A percentile compares a stretch with the other conserved stretches of the same genome.
phyloP scores from a whole-genome alignment of 208 protist species.

The Trypanosomatidae sp. region DNA sequence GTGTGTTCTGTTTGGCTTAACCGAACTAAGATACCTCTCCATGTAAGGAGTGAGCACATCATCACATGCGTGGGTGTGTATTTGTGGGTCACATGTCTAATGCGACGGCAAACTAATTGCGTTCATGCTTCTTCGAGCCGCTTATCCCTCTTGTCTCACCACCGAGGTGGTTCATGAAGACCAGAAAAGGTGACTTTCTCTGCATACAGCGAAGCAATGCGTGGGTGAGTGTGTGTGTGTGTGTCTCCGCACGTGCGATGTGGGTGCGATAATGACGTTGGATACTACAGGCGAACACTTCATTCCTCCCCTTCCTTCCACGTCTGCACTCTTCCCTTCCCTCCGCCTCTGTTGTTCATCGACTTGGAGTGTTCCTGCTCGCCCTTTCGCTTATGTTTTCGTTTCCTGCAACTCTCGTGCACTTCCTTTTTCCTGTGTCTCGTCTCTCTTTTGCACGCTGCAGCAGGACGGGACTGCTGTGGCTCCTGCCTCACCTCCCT shows the following conservation, averaged over 20 bases:
- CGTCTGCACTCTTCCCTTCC: not conserved
- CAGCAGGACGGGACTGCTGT: not conserved
- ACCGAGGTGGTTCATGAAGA: not conserved
- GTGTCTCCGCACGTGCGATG: not conserved
- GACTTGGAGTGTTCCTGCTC: not conserved
- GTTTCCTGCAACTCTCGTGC: not conserved
- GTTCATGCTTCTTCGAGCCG: not conserved
- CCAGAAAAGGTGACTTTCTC: not conserved
- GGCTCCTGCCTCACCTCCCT: not conserved
- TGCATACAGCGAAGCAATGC: not conserved
- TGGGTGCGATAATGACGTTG: not conserved
- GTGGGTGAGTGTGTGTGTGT: not conserved
- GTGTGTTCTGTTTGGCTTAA: constrained; percentile 4
- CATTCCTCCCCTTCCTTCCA: not conserved
- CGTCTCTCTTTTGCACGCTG: not conserved
- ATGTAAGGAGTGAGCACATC: constrained; percentile 1
- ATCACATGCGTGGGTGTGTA: not conserved
- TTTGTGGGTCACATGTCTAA: not conserved
- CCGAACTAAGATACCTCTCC: constrained; percentile 7
- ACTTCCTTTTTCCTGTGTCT: not conserved
- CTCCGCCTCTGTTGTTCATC: not conserved
- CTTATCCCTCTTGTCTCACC: not conserved
- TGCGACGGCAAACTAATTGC: not conserved
- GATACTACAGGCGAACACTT: not conserved
- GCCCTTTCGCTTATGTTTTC: not conserved